Evolutionary conservation across 768 basidiomycete genomes (phyloP), one percentile per base, ranked within the genome.

Genomic region (Macrocybe gigantea): DNA sequence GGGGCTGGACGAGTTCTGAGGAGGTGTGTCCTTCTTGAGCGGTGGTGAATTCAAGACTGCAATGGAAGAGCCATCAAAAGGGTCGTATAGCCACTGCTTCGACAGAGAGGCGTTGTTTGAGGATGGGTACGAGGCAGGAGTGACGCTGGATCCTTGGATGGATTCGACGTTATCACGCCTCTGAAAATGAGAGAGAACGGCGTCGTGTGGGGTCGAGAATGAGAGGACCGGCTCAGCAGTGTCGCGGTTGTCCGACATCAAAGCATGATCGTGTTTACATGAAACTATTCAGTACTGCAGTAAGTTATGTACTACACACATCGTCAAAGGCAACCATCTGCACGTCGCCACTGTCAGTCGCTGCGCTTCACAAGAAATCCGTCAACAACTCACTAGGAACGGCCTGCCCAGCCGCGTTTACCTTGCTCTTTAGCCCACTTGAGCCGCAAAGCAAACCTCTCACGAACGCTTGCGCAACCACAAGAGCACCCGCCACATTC

Each of bases 121-220:
- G 8, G 46, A 53, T 7, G 50, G 33, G 13, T 15, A 33, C 7
- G 48, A 37, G 10, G 33, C 49, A 11, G 41, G 8, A 31, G 41
- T 38, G 33, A 39, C 15, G 14, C 36, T 49, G 11, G 41, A 35
- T 38, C 41, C 43, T 39, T 35, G 33, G 3, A 41, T 12, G 42
- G 38, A 36, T n/a, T 47, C 52, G 12, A 34, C 22, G 30, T 37
- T 46, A 14, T 46, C 50, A 32, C 6, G 22, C 13, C n/a, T 33
- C 5, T 37, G 30, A 22, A 83, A 66, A 46, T 77, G 75, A 31
- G 78, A 73, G n/a, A 87, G 61, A 43, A 81, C 62, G 14, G 71
- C 72, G 61, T 87, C 85, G 55, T 87, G 85, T 31, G 82, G 82
- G 1, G 83, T 83, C 30, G 66, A 64, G 52, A 73, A 58, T 22